These are phyloP conservation scores for Calcarisporium arbuscula DNA, from an alignment of 2,329 filamentous ascomycete genomes.

Conservation along the genomic window DNA sequence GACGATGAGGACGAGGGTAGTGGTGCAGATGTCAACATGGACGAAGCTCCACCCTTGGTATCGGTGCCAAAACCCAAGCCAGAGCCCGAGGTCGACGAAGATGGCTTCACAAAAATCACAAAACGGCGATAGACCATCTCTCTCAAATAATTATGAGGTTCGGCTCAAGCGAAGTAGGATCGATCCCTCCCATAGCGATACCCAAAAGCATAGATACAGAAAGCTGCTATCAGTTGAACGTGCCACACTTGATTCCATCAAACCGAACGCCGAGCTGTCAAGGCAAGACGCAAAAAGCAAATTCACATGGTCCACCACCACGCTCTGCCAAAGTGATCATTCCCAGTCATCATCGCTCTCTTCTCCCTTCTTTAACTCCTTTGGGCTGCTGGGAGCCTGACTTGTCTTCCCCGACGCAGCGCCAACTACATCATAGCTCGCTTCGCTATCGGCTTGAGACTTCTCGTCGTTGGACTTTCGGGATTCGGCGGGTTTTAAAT, in stretches of 20 bases:
- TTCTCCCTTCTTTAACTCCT: slow-evolving; percentile 46
- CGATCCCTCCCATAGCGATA: slow-evolving; percentile 14
- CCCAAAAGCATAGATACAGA: slow-evolving; percentile 16
- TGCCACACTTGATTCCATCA: slow-evolving; percentile 13
- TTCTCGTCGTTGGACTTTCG: slow-evolving; percentile 82
- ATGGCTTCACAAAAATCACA: slow-evolving; percentile 72
- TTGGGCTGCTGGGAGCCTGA: slow-evolving; percentile 70
- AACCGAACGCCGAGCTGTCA: slow-evolving; percentile 26
- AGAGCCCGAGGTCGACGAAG: slow-evolving; percentile 69
- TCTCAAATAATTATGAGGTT: slow-evolving; percentile 6
- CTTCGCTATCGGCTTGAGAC: slow-evolving; percentile 87
- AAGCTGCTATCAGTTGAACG: slow-evolving; percentile 3
- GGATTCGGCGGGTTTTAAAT: slow-evolving; percentile 57
- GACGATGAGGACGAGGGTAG: slow-evolving; percentile 53
- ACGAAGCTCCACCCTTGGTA: slow-evolving; percentile 59
- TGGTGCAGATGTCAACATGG: slow-evolving; percentile 58
- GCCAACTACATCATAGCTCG: slow-evolving; percentile 90
- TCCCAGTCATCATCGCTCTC: slow-evolving; percentile 22
- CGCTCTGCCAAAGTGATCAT: slow-evolving; percentile 56
- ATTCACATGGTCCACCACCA: slow-evolving; percentile 53
- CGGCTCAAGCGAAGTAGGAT: slow-evolving; percentile 2
- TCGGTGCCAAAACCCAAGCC: slow-evolving; percentile 53
- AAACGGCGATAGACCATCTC: slow-evolving; percentile 51
- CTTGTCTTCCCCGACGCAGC: slow-evolving; percentile 70
- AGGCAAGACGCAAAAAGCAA: slow-evolving; percentile 12